A percentile compares a stretch with the other conserved stretches of the same genome.
Evolutionary conservation across 2,329 filamentous ascomycete genomes (phyloP).

Genomic region (Ascochyta rabiei): DNA sequence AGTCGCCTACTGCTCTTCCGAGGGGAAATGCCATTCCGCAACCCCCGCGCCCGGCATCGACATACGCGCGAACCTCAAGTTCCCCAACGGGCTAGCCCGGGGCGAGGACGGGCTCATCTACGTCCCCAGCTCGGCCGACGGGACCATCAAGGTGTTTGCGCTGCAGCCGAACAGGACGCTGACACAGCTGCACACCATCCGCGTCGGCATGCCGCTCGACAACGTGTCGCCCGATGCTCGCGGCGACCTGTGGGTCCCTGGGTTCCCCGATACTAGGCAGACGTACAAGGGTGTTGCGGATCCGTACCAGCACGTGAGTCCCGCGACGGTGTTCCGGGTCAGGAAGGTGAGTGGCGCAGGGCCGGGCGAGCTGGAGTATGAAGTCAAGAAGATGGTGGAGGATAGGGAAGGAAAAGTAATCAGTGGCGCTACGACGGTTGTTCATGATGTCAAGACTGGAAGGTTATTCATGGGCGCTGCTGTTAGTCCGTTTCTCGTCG

Average conservation of each 20-base stretch:
- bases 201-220: slow-evolving; percentile 35
- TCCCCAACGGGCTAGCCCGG: slow-evolving; percentile 36
- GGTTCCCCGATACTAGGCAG: slow-evolving; percentile 24
- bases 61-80: slow-evolving; percentile 32
- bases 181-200: slow-evolving; percentile 28
- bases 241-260: slow-evolving; percentile 35
- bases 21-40: slow-evolving; percentile 26
- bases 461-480: slow-evolving; percentile 32
- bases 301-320: slow-evolving; percentile 20
- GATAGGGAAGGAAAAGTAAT: slow-evolving; percentile 31
- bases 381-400: slow-evolving; percentile 36
- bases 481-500: slow-evolving; percentile 10
- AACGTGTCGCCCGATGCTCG: slow-evolving; percentile 35
- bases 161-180: slow-evolving; percentile 26
- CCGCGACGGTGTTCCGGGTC: slow-evolving; percentile 31
- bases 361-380: slow-evolving; percentile 19
- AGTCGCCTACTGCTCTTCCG: slow-evolving; percentile 30
- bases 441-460: slow-evolving; percentile 36
- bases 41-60: slow-evolving; percentile 9
- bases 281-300: slow-evolving; percentile 19
- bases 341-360: slow-evolving; percentile 13
- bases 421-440: slow-evolving; percentile 30
- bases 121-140: slow-evolving; percentile 34
- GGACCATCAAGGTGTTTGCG: slow-evolving; percentile 29
- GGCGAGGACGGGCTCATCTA: slow-evolving; percentile 36